A percentile compares a stretch with the other conserved stretches of the same genome.
These are phyloP conservation scores for Biancaea sappan DNA, from an alignment of 306 rosid genomes.

Conservation along the genomic window DNA sequence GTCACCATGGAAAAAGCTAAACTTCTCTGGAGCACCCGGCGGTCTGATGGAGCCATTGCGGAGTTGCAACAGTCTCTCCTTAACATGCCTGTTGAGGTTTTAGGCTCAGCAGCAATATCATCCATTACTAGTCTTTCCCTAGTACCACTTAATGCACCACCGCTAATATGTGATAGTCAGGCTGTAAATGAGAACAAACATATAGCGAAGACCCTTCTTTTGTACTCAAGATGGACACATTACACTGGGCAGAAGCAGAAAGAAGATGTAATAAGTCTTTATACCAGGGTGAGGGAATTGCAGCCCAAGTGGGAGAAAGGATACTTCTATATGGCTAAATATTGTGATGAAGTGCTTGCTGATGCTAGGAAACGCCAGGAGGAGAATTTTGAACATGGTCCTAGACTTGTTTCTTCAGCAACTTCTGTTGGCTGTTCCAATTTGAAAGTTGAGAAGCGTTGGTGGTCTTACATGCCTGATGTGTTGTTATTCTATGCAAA, in stretches of 20 bases:
- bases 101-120: slow-evolving; percentile 77
- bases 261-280: slow-evolving; percentile 85
- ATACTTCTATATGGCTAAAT: slow-evolving; percentile 86
- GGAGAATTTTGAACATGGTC: slow-evolving; percentile 62
- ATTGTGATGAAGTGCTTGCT: slow-evolving; percentile 88
- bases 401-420: slow-evolving; percentile 55
- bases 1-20: slow-evolving; percentile 92
- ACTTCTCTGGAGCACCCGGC: slow-evolving; percentile 89
- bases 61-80: slow-evolving; percentile 87
- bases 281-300: slow-evolving; percentile 86
- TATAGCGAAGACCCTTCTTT: slow-evolving; percentile 88
- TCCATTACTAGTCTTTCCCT: slow-evolving; percentile 90
- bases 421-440: slow-evolving; percentile 66
- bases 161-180: slow-evolving; percentile 67
- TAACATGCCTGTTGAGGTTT: slow-evolving; percentile 78
- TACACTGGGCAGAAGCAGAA: slow-evolving; percentile 99
- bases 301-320: slow-evolving; percentile 99
- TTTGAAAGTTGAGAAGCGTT: slow-evolving; percentile 62
- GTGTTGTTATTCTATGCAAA: slow-evolving; percentile 88
- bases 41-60: slow-evolving; percentile 93
- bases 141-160: slow-evolving; percentile 65
- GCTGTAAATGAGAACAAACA: slow-evolving; percentile 68
- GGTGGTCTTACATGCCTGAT: slow-evolving; percentile 94
- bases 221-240: slow-evolving; percentile 94
- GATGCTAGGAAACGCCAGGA: slow-evolving; percentile 98